Percentiles rank a stretch among this genome's conserved stretches.
These are phyloP conservation scores for Phytophthora fragariae DNA, from an alignment of 352 stramenopile species.

Conservation along the genomic window DNA sequence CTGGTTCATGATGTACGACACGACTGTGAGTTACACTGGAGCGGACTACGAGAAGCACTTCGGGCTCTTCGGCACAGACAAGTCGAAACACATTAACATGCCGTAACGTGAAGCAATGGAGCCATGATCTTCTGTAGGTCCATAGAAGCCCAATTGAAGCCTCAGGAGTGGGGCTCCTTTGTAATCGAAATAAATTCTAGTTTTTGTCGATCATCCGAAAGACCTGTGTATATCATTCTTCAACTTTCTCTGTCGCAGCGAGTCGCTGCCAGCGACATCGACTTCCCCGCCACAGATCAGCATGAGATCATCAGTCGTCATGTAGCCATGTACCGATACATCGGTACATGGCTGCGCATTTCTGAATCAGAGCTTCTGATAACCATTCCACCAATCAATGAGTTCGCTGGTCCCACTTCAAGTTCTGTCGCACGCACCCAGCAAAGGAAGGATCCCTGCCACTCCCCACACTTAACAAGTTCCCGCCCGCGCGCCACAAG, in stretches of 20 bases:
- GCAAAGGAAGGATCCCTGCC: background rate
- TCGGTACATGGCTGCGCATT: background rate
- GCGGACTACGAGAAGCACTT: constrained; percentile 63
- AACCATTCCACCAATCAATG: background rate
- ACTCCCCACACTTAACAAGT: constrained; percentile 1
- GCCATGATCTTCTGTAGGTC: background rate
- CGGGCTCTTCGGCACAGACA: constrained; percentile 53
- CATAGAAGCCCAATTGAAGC: background rate
- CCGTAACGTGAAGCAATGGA: constrained; percentile 7
- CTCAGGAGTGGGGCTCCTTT: no score
- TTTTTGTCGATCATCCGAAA: background rate
- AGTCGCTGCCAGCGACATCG: background rate
- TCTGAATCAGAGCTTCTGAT: background rate
- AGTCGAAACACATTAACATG: constrained; percentile 45
- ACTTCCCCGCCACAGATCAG: background rate
- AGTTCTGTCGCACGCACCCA: constrained; percentile 4
- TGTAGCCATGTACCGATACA: background rate
- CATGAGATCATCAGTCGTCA: background rate
- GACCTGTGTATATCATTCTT: background rate
- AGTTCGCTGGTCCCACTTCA: background rate
- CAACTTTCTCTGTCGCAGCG: background rate
- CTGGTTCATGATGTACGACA: constrained; percentile 76
- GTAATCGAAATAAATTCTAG: background rate
- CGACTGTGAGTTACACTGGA: constrained; percentile 48
- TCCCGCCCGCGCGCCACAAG: background rate